Percentiles rank a stretch among this genome's conserved stretches.
These are phyloP conservation scores for Litchi chinensis DNA, from an alignment of 345 rosid genomes.

Conservation along the genomic window DNA sequence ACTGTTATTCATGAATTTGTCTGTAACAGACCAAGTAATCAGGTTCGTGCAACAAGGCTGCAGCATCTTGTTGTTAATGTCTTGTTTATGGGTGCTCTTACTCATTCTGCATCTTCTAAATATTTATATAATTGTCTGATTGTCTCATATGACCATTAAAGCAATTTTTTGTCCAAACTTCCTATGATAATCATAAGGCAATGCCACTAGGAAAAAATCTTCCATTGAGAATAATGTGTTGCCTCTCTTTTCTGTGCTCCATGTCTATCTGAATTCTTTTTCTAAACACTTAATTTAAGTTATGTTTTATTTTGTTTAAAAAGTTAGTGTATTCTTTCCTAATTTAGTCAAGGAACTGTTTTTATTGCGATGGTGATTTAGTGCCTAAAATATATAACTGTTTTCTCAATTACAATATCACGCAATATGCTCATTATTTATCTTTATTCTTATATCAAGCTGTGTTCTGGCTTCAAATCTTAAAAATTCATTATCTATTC, in stretches of 20 bases:
- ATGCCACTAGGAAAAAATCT: not conserved
- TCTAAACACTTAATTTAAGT: not conserved
- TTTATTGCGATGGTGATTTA: not conserved
- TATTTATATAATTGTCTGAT: not conserved
- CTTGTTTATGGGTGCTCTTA: not conserved
- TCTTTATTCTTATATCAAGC: not conserved
- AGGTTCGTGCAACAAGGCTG: not conserved
- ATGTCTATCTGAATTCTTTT: not conserved
- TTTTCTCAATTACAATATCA: not conserved
- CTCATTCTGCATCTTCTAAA: not conserved
- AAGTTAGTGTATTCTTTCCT: not conserved
- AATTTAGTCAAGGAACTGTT: not conserved
- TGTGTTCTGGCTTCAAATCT: not conserved
- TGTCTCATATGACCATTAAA: not conserved
- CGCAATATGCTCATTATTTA: not conserved
- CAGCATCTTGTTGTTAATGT: not conserved
- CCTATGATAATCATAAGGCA: not conserved
- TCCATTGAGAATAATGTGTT: not conserved
- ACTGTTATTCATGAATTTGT: not conserved
- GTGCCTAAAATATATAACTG: not conserved
- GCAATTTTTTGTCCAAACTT: not conserved
- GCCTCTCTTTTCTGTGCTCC: not conserved
- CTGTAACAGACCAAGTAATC: not conserved
- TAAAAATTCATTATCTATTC: not conserved
- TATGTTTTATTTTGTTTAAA: not conserved